A percentile compares a stretch with the other conserved stretches of the same genome.
Conservation (phyloP, 1,139 yeast species). For the Yamadazyma pseudoaaseri region DNA sequence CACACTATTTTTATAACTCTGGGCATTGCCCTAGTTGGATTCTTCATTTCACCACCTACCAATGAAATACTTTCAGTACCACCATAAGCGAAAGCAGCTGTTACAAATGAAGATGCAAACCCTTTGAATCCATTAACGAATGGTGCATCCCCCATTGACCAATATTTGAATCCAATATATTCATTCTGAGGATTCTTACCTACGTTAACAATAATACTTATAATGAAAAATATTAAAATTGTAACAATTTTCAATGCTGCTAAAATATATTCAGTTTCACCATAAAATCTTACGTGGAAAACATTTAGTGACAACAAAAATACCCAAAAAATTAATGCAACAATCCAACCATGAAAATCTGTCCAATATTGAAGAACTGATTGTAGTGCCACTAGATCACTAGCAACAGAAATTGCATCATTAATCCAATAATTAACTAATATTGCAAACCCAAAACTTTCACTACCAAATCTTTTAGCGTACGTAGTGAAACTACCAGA, state of each 20-base stretch:
- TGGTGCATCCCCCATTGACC: slow-evolving; percentile 42
- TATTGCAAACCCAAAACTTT: slow-evolving; percentile 62
- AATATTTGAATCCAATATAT: slow-evolving; percentile 39
- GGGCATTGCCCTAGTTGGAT: slow-evolving; percentile 59
- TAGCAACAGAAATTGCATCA: slow-evolving; percentile 61
- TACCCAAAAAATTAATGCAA: slow-evolving; percentile 59
- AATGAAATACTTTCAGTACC: slow-evolving; percentile 66
- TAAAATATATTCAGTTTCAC: slow-evolving; percentile 42
- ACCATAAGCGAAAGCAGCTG: slow-evolving; percentile 68
- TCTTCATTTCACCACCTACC: slow-evolving; percentile 65
- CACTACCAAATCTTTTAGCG: slow-evolving; percentile 60
- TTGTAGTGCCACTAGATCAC: slow-evolving; percentile 61
- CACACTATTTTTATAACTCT: slow-evolving; percentile 59
- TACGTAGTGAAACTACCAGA: slow-evolving; percentile 63
- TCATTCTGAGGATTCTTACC: slow-evolving; percentile 31
- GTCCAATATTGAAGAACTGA: slow-evolving; percentile 64
- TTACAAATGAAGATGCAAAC: slow-evolving; percentile 38
- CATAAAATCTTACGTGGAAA: slow-evolving; percentile 50
- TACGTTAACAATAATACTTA: slow-evolving; percentile 37
- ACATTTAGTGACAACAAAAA: slow-evolving; percentile 51
- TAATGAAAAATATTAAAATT: slow-evolving; percentile 38
- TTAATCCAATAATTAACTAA: slow-evolving; percentile 65
- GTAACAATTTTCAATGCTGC: slow-evolving; percentile 39
- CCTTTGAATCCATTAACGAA: slow-evolving; percentile 41
- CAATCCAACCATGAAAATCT: slow-evolving; percentile 55